These are phyloP conservation scores for Pythium aphanidermatum DNA, from an alignment of 352 stramenopile species.

Conservation along the genomic window DNA sequence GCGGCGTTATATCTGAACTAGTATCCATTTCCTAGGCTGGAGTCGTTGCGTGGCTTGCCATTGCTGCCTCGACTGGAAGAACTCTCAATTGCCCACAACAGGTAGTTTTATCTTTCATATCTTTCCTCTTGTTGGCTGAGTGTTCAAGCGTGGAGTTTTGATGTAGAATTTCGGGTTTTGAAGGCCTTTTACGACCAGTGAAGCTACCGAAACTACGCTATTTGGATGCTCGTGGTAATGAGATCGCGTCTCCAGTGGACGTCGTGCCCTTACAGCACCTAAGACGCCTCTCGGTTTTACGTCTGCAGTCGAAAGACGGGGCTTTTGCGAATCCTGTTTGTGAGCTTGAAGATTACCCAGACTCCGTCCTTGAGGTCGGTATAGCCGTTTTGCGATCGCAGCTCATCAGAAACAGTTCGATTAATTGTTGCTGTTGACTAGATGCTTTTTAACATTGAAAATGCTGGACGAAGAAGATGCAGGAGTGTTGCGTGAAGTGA, in stretches of 20 bases:
- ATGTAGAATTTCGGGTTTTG: conserved; percentile 37
- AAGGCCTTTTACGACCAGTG: conserved; percentile 48
- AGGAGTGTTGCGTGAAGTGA: conserved; percentile 47
- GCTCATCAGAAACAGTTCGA: conserved; percentile 9
- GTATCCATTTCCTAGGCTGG: conserved; percentile 28
- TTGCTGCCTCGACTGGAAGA: conserved; percentile 57
- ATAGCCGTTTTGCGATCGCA: conserved; percentile 28
- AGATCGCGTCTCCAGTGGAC: conserved; percentile 32
- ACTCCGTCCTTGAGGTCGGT: conserved; percentile 29
- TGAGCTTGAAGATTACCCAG: conserved; percentile 50
- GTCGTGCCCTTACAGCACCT: conserved; percentile 42
- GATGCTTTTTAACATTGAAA: conserved; percentile 46
- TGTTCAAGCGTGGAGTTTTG: not conserved
- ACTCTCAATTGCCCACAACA: conserved; percentile 71
- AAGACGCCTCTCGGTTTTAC: conserved; percentile 50
- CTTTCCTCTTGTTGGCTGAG: not conserved
- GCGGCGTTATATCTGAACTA: not conserved
- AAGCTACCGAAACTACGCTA: conserved; percentile 73
- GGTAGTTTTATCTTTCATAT: too few relatives aligned
- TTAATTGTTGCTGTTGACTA: not conserved
- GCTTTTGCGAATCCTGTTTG: conserved; percentile 61
- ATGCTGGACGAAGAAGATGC: conserved; percentile 71
- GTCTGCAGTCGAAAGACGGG: conserved; percentile 51
- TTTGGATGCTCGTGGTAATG: conserved; percentile 64
- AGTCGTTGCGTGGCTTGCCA: conserved; percentile 49